These are phyloP conservation scores for Podospora pseudoanserina DNA, from an alignment of 495 filamentous ascomycete species.

Conservation along the genomic window DNA sequence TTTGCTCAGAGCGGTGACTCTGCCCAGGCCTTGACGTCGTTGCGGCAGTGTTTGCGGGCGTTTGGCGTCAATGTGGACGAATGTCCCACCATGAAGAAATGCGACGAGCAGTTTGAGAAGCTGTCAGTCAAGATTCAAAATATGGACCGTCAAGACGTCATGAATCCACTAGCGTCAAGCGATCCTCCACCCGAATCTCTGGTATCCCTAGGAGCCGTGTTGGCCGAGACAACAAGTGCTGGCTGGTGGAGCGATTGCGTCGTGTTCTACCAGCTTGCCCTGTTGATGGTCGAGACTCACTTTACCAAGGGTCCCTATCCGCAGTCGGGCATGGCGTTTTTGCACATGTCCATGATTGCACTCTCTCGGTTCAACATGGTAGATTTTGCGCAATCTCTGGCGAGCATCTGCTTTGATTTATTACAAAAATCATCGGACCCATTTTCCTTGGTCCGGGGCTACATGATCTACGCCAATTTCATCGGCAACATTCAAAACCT, in stretches of 20 bases:
- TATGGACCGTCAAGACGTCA: constrained; percentile 54
- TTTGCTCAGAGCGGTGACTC: constrained; percentile 69
- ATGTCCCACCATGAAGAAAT: constrained; percentile 67
- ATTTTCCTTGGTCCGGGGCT: constrained; percentile 65
- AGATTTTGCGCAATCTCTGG: constrained; percentile 62
- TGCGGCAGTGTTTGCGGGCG: constrained; percentile 65
- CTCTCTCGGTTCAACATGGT: constrained; percentile 70
- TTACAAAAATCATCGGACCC: constrained; percentile 64
- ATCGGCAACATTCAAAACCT: constrained; percentile 68
- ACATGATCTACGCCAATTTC: constrained; percentile 69
- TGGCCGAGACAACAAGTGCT: constrained; percentile 73
- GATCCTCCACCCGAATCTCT: constrained; percentile 46
- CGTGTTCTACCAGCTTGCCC: constrained; percentile 70
- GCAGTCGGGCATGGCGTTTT: constrained; percentile 71
- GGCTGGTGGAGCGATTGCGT: constrained; percentile 77
- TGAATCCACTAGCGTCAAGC: constrained; percentile 47
- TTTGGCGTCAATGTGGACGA: constrained; percentile 62
- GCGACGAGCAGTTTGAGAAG: constrained; percentile 65
- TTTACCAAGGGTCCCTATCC: constrained; percentile 63
- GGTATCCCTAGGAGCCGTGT: constrained; percentile 65
- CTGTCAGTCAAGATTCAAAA: constrained; percentile 56
- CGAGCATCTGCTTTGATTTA: constrained; percentile 60
- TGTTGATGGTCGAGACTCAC: constrained; percentile 68
- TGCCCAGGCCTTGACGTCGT: constrained; percentile 58
- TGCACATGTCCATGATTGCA: constrained; percentile 70